phyloP scores from a whole-genome alignment of 2,329 filamentous ascomycete species.

The Xylaria sp. region DNA sequence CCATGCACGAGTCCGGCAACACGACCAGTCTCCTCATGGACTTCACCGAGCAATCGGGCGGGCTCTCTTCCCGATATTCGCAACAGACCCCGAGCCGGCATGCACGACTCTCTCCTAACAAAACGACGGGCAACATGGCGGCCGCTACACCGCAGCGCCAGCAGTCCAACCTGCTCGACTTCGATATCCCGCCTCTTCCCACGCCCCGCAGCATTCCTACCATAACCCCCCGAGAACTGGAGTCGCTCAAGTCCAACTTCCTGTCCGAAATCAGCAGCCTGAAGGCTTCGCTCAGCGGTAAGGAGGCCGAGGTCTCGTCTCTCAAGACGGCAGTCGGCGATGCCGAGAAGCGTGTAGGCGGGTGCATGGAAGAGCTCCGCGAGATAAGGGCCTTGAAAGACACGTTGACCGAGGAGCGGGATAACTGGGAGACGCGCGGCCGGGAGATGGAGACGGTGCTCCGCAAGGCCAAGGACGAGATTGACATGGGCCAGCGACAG shows the following conservation, averaged over 20 bases:
- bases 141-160: slow-evolving; percentile 52
- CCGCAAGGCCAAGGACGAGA: slow-evolving; percentile 78
- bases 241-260: slow-evolving; percentile 87
- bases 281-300: slow-evolving; percentile 86
- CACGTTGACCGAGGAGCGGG: slow-evolving; percentile 72
- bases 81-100: slow-evolving; percentile 46
- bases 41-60: slow-evolving; percentile 73
- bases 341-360: slow-evolving; percentile 88
- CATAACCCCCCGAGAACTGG: slow-evolving; percentile 88
- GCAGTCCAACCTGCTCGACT: slow-evolving; percentile 77
- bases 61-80: slow-evolving; percentile 31
- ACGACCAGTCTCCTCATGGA: slow-evolving; percentile 83
- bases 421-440: slow-evolving; percentile 81
- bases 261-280: slow-evolving; percentile 93
- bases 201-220: slow-evolving; percentile 90
- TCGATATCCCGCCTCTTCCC: slow-evolving; percentile 90
- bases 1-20: slow-evolving; percentile 51
- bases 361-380: slow-evolving; percentile 79
- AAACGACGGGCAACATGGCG: slow-evolving; percentile 31
- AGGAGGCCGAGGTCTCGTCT: slow-evolving; percentile 87
- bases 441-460: slow-evolving; percentile 85
- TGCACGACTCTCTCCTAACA: slow-evolving; percentile 50
- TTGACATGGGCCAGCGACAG: slow-evolving; percentile 77
- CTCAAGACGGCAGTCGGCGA: slow-evolving; percentile 86
- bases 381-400: slow-evolving; percentile 75